Base-by-base conservation (phyloP, 169 alveolate genomes). In the Plasmodium blacklocki region DNA sequence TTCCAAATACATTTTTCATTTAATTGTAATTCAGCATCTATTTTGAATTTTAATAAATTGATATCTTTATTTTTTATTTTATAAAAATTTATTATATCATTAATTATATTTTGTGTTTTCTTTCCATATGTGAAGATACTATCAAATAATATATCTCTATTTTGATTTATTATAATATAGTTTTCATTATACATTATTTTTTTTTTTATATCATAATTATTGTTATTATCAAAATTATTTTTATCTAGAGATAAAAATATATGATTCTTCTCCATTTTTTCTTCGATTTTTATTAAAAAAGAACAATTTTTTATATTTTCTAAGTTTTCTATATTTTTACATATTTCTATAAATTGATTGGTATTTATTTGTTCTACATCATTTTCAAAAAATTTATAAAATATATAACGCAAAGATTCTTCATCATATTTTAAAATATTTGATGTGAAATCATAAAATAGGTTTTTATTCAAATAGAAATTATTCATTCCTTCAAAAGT, bases 1-100 rank as follows among this genome's bases (percentile, higher is more conserved):
- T 56, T 26, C 15, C n/a, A 7, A 64, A 71, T 15, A 21, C 68
- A 39, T 4, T 62, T 86, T 72, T 72, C 88, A 19, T 59, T 14
- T 26, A 86, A 39, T 32, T 86, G 86, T 19, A 86, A 18, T 72
- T 86, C 92, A 23, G 92, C 92, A 72, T 86, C 92, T 87, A 86
- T 72, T 86, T 73, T 86, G 5, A 71, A 21, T 86, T 72, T 86
- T 21, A 62, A 62, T 9, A 62, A 5, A 67, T 86, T 75, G 14
- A 58, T 9, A 4, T 54, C 62, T 64, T 83, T 68, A 72, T 83
- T 83, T 23, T 67, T 83, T 7, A 68, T 29, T 32, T 56, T 83
- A 63, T 50, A 29, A 74, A 12, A 15, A 52, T 7, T 19, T 52
- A 50, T 59, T 14, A 72, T 32, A 49, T 62, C 72, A 49, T 86